Conservation (phyloP, 768 basidiomycete species). For the Pisolithus marmoratus region DNA sequence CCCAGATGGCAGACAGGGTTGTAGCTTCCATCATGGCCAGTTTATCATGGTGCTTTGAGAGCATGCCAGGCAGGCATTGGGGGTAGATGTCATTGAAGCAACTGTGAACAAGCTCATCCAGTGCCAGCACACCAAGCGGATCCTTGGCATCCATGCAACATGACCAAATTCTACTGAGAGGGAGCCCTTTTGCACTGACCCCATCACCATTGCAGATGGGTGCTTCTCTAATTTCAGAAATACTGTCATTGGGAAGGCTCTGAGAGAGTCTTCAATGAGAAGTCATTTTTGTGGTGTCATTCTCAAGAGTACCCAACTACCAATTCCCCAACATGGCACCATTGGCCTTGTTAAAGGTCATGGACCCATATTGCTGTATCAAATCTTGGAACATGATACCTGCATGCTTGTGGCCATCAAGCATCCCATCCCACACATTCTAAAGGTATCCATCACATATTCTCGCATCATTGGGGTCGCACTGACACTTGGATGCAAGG, state of each 20-base stretch:
- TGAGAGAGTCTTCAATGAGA: slow-evolving; percentile 47
- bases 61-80: slow-evolving; percentile 23
- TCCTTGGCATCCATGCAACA: slow-evolving; percentile 65
- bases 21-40: slow-evolving; percentile 90
- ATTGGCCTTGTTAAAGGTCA: slow-evolving; percentile 73
- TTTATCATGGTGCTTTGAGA: slow-evolving; percentile 55
- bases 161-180: slow-evolving; percentile 36
- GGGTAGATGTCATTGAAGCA: too few species aligned
- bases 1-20: slow-evolving; percentile 63
- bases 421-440: slow-evolving; percentile 71
- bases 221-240: slow-evolving; percentile 91
- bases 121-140: slow-evolving; percentile 7
- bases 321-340: slow-evolving; percentile 75
- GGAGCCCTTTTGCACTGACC: slow-evolving; percentile 59
- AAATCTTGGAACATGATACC: slow-evolving; percentile 83
- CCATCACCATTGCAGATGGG: slow-evolving; percentile 89
- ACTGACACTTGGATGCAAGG: slow-evolving; percentile 31
- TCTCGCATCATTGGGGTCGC: neutral
- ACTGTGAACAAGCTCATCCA: too few species aligned
- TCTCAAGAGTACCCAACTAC: slow-evolving; percentile 68
- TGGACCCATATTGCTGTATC: slow-evolving; percentile 91
- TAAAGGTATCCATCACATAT: slow-evolving; percentile 47
- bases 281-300: slow-evolving; percentile 85
- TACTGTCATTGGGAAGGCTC: slow-evolving; percentile 50
- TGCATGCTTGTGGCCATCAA: slow-evolving; percentile 92